Conservation (phyloP, 129 eudicot genomes). For the Chrysanthemum seticuspe region DNA sequence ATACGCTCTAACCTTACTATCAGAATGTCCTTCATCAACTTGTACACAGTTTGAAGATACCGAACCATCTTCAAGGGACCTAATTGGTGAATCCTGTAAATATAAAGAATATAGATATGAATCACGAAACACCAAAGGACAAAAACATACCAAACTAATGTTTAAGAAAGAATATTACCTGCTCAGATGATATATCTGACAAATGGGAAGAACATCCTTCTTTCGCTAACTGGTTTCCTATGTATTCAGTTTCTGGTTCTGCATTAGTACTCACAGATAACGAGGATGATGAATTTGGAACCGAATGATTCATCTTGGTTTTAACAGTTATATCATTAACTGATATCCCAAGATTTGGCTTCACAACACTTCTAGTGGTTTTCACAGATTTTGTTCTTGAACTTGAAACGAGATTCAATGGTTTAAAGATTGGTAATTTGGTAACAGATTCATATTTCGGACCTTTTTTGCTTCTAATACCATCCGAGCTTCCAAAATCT, state of each 20-base stretch:
- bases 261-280: constrained; percentile 14
- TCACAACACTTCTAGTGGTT: constrained; percentile 18
- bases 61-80: constrained; percentile 29
- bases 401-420: neutral
- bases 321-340: constrained; percentile 12
- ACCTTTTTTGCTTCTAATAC: constrained; percentile 24
- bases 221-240: constrained; percentile 2
- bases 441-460: constrained; percentile 12
- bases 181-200: constrained; percentile 18
- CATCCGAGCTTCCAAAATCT: constrained; percentile 20
- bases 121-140: neutral
- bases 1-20: constrained; percentile 35
- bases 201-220: constrained; percentile 23
- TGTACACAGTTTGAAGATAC: constrained; percentile 23
- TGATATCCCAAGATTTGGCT: constrained; percentile 12
- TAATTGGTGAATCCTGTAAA: constrained; percentile 43
- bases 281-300: constrained; percentile 6
- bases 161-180: constrained; percentile 19
- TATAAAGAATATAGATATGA: neutral
- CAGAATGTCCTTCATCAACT: constrained; percentile 25
- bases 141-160: neutral
- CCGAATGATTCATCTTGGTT: constrained; percentile 4
- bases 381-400: constrained; percentile 15
- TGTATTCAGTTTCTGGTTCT: constrained; percentile 20
- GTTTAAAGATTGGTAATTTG: constrained; percentile 12